These are phyloP conservation scores for Tuber aestivum DNA, from an alignment of 495 filamentous ascomycete genomes.

Conservation along the genomic window DNA sequence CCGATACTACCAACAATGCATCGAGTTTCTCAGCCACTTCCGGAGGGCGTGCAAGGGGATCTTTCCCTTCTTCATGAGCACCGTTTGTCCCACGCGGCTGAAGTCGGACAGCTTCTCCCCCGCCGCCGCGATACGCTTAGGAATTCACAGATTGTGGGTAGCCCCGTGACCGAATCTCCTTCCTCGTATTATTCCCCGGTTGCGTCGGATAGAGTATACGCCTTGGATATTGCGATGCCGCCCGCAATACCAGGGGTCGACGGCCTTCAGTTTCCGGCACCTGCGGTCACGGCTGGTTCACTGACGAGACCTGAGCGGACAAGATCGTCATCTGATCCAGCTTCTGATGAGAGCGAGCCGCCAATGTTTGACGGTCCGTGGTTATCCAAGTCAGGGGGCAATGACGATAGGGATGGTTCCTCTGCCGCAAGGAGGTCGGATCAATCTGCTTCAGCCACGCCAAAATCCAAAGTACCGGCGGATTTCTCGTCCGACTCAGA, in stretches of 20 bases:
- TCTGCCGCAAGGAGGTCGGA: not conserved
- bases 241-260: constrained; percentile 6
- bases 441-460: not conserved
- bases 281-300: constrained; percentile 8
- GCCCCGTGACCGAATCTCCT: constrained; percentile 10
- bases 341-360: not conserved
- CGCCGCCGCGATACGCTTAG: constrained; percentile 27
- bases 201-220: constrained; percentile 27
- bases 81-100: constrained; percentile 41
- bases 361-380: constrained; percentile 16
- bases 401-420: constrained; percentile 4
- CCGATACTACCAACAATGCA: constrained; percentile 30
- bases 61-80: constrained; percentile 40
- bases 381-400: constrained; percentile 6
- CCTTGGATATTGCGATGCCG: constrained; percentile 34
- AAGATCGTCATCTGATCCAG: constrained; percentile 10
- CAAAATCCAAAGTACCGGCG: not conserved
- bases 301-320: constrained; percentile 1
- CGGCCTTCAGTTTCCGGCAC: constrained; percentile 27
- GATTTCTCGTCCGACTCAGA: constrained; percentile 16
- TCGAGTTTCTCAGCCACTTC: constrained; percentile 9
- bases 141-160: not conserved
- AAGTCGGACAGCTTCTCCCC: constrained; percentile 41
- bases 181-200: constrained; percentile 14
- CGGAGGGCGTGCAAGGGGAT: constrained; percentile 34